These are phyloP conservation scores for Phlegmacium glaucopus DNA, from an alignment of 768 basidiomycete genomes.

Conservation along the genomic window DNA sequence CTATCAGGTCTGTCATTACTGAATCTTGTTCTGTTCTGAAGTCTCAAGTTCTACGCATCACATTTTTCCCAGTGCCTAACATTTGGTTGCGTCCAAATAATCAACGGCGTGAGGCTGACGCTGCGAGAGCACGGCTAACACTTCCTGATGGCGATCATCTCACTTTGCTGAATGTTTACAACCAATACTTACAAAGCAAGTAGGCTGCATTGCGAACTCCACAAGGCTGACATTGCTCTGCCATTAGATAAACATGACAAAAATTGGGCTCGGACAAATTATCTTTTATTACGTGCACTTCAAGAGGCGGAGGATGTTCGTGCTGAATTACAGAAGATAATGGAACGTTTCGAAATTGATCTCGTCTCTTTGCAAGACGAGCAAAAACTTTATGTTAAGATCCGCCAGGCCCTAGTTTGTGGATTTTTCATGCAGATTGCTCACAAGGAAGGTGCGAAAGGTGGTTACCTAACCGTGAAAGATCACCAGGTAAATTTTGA, in stretches of 20 bases:
- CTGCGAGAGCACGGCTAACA: constrained; percentile 82
- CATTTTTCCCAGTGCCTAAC: constrained; percentile 64
- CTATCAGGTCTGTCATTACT: constrained; percentile 63
- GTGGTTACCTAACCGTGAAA: constrained; percentile 86
- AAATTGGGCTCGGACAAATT: constrained; percentile 91
- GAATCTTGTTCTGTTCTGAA: background rate
- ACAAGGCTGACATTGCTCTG: background rate
- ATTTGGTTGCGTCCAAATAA: constrained; percentile 92
- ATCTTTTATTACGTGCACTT: constrained; percentile 78
- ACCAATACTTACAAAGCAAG: constrained; percentile 83
- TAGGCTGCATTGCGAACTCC: background rate
- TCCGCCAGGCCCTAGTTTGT: constrained; percentile 81
- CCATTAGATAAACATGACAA: constrained; percentile 66
- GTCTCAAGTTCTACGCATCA: background rate
- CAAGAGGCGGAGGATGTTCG: constrained; percentile 93
- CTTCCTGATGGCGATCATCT: constrained; percentile 96
- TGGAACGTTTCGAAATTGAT: constrained; percentile 88
- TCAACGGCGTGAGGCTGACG: constrained; percentile 86
- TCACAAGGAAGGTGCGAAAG: constrained; percentile 90
- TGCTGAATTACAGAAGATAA: constrained; percentile 79
- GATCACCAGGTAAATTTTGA: constrained; percentile 74
- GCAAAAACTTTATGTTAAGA: constrained; percentile 65
- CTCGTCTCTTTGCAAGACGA: constrained; percentile 67
- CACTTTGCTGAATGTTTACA: constrained; percentile 93
- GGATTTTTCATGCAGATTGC: constrained; percentile 99